A percentile compares a stretch with the other conserved stretches of the same genome.
phyloP scores from a whole-genome alignment of 441 rosid species.

The Aleurites moluccanus region DNA sequence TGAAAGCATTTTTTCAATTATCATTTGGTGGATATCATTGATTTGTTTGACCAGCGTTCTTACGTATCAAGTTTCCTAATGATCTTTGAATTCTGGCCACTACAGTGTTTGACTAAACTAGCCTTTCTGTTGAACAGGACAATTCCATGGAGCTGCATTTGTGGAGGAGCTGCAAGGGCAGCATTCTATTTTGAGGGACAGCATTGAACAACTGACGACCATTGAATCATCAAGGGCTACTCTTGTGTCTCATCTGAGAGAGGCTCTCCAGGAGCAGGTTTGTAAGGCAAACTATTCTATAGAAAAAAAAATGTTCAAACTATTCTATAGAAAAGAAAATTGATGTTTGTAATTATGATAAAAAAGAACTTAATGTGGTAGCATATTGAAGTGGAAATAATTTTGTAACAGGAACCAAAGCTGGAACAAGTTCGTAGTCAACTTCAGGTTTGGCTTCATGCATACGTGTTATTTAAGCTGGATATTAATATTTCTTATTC shows the following conservation, averaged over 20 bases:
- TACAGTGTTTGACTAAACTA: neutral
- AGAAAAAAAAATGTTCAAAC: constrained; percentile 6
- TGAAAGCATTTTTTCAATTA: neutral
- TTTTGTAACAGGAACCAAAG: constrained; percentile 66
- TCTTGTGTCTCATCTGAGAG: constrained; percentile 71
- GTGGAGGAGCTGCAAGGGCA: constrained; percentile 61
- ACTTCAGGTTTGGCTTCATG: constrained; percentile 61
- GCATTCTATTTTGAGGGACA: constrained; percentile 56
- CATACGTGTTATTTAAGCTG: neutral
- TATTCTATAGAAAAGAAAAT: neutral
- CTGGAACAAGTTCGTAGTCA: constrained; percentile 69
- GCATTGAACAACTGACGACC: constrained; percentile 63
- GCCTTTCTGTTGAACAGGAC: constrained; percentile 42
- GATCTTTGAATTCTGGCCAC: neutral
- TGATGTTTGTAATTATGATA: constrained; percentile 8
- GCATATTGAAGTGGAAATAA: neutral
- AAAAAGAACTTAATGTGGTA: constrained; percentile 6
- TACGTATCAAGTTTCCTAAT: neutral
- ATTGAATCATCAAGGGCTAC: constrained; percentile 67
- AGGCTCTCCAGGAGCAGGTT: constrained; percentile 94
- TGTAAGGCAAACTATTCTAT: constrained; percentile 17
- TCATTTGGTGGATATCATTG: constrained; percentile 1
- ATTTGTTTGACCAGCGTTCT: neutral
- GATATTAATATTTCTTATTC: neutral
- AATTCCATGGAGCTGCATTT: constrained; percentile 43